These are phyloP conservation scores for Epichloe aotearoae DNA, from an alignment of 2,329 filamentous ascomycete species.

Conservation along the genomic window DNA sequence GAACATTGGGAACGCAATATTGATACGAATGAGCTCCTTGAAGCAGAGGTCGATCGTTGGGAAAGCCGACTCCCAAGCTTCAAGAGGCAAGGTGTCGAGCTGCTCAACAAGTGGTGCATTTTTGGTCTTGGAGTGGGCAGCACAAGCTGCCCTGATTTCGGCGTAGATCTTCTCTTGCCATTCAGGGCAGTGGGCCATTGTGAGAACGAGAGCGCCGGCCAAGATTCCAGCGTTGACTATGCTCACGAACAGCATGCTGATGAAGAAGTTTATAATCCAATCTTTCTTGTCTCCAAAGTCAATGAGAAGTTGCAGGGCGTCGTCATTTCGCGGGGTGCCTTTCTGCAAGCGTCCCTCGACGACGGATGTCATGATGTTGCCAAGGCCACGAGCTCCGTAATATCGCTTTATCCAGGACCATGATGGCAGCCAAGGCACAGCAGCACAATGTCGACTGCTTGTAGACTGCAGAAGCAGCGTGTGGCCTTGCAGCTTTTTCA, in stretches of 20 bases:
- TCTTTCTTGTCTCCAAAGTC: neutral
- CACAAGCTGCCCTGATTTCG: neutral
- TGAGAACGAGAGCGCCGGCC: neutral
- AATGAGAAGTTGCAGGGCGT: neutral
- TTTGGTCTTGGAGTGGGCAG: neutral
- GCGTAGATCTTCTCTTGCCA: slow-evolving; percentile 1
- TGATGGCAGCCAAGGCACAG: neutral
- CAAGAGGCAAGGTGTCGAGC: slow-evolving; percentile 5
- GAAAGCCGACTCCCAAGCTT: slow-evolving; percentile 8
- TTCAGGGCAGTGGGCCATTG: neutral
- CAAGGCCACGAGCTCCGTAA: neutral
- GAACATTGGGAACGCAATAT: slow-evolving; percentile 6
- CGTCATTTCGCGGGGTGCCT: neutral
- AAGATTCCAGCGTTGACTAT: neutral
- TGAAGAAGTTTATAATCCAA: neutral
- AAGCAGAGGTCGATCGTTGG: slow-evolving; percentile 8
- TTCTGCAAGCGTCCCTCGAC: neutral
- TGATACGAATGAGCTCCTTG: slow-evolving; percentile 10
- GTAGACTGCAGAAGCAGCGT: neutral
- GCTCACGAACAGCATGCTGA: neutral
- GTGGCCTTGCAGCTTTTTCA: neutral
- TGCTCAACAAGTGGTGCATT: slow-evolving; percentile 5
- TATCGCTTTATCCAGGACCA: neutral
- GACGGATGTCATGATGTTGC: neutral
- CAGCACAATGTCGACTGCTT: neutral